Evolutionary conservation across 805 yeast species (phyloP), one percentile per base, ranked within the genome.

Genomic region (Lipomyces starkeyi): DNA sequence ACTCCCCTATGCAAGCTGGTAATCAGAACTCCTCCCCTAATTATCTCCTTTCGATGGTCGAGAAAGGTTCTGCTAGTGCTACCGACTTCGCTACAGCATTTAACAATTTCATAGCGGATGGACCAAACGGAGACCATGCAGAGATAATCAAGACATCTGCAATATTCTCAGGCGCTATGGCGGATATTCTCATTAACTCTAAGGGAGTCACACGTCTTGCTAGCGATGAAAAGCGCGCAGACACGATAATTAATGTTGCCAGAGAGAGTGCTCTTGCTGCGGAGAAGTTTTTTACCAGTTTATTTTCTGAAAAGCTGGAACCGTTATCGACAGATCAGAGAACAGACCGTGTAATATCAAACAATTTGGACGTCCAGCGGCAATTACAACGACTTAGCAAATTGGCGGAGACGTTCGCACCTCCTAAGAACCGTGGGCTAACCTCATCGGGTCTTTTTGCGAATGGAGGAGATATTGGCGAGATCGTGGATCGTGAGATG

Each of bases 1-100:
- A 87, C 64, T 88, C 93, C 3, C 91, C 95, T 37, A 86, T 89
- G 86, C 91, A 90, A 78, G 91, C 92, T 3, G 95, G 95, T 64
- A 91, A 90, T 76, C 86, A 87, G 72, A 88, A 87, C 76, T 83
- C 95, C 1, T 85, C 94, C 0, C 91, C 94, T 2, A 88, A 85
- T 71, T 88, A 86, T 73, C 78, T 89, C 27, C 80, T 88, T 47
- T 88, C 94, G 0, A 80, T 91, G 54, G 81, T 88, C 70, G 97
- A 93, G 75, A 85, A 88, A 71, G 84, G 89, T 22, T 85, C 91
- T 0, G 85, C 87, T 53, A 80, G 85, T 17, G 92, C 93, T 0
- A 91, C 93, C 5, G 93, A 89, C 53, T 91, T 93, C 78, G 90
- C 97, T 4, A 85, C 88, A 32, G 86, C 88, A 6, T 91, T 91